Percentiles rank a stretch among this genome's conserved stretches.
phyloP scores from a whole-genome alignment of 768 basidiomycete species.

The Albatrellus ellisii region DNA sequence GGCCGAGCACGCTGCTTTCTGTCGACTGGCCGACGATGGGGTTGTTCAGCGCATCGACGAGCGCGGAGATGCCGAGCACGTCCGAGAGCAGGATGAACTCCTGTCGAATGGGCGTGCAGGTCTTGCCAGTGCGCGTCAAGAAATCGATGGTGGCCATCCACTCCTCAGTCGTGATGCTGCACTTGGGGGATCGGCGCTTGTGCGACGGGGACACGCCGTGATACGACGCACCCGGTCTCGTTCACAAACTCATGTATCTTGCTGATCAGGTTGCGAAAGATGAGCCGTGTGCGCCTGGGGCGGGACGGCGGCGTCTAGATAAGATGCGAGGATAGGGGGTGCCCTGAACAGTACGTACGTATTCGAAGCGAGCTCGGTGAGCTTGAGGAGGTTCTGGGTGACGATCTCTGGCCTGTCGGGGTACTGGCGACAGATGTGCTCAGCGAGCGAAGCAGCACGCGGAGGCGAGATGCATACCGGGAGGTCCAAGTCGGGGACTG shows the following conservation, averaged over 20 bases:
- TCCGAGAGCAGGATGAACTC: conserved; percentile 87
- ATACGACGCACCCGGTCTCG: conserved; percentile 41
- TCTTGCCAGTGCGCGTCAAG: conserved; percentile 63
- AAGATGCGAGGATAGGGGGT: conserved; percentile 4
- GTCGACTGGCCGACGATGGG: conserved; percentile 49
- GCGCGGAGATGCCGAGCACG: conserved; percentile 60
- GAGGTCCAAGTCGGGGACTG: conserved; percentile 24
- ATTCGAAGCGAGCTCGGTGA: conserved; percentile 24
- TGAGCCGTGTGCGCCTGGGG: conserved; percentile 30
- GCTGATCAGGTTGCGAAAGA: conserved; percentile 37
- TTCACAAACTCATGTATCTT: conserved; percentile 66
- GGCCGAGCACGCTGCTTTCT: conserved; percentile 68
- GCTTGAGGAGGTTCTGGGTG: conserved; percentile 32
- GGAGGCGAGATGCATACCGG: conserved; percentile 22
- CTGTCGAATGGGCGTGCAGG: conserved; percentile 43
- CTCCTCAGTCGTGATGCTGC: conserved; percentile 64
- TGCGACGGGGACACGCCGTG: not conserved
- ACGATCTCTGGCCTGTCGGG: conserved; percentile 36
- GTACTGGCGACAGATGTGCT: conserved; percentile 19
- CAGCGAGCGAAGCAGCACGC: not conserved
- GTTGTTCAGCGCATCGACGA: conserved; percentile 68
- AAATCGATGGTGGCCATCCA: conserved; percentile 78
- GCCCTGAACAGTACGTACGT: conserved; percentile 21
- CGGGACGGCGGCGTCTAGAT: not conserved
- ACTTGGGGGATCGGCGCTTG: not conserved